These are phyloP conservation scores for Tylopilus plumbeoviolaceoides DNA, from an alignment of 768 basidiomycete genomes.

Conservation along the genomic window DNA sequence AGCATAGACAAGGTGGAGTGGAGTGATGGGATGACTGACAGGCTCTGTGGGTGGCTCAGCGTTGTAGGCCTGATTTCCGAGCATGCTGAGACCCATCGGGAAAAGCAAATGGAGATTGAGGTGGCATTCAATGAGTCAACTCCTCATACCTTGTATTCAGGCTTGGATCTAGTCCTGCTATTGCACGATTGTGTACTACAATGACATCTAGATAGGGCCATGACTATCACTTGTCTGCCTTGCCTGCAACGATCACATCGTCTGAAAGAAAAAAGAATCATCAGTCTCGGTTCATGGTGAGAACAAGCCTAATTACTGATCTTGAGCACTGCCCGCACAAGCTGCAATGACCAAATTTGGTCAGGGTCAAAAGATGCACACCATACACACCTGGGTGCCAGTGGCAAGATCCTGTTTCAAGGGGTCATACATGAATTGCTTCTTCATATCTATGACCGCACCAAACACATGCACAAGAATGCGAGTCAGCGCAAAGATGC, in stretches of 20 bases:
- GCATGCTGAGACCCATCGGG: slow-evolving; percentile 20
- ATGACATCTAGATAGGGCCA: slow-evolving; percentile 15
- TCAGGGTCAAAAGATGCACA: background rate
- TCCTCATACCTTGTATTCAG: background rate
- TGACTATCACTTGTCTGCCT: slow-evolving; percentile 55
- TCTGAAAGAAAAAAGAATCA: slow-evolving; percentile 41
- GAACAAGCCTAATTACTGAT: slow-evolving; percentile 53
- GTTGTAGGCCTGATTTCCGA: slow-evolving; percentile 52
- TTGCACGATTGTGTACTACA: slow-evolving; percentile 26
- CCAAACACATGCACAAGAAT: background rate
- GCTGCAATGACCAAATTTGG: slow-evolving; percentile 34
- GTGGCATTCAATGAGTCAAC: background rate
- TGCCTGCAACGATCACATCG: slow-evolving; percentile 73
- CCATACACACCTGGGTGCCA: slow-evolving; percentile 74
- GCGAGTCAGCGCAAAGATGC: slow-evolving; percentile 20
- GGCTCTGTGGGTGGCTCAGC: slow-evolving; percentile 68
- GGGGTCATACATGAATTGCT: slow-evolving; percentile 95
- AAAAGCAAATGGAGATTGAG: no score
- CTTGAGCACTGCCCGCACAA: slow-evolving; percentile 84
- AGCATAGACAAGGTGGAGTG: slow-evolving; percentile 59
- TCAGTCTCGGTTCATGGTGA: slow-evolving; percentile 1
- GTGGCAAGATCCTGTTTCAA: slow-evolving; percentile 94
- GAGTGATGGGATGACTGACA: slow-evolving; percentile 42
- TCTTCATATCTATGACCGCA: slow-evolving; percentile 81
- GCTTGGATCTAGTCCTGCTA: background rate